Evolutionary conservation across 345 rosid species (phyloP), one percentile per base, ranked within the genome.

Genomic region (Psidium friedrichsthalianum): DNA sequence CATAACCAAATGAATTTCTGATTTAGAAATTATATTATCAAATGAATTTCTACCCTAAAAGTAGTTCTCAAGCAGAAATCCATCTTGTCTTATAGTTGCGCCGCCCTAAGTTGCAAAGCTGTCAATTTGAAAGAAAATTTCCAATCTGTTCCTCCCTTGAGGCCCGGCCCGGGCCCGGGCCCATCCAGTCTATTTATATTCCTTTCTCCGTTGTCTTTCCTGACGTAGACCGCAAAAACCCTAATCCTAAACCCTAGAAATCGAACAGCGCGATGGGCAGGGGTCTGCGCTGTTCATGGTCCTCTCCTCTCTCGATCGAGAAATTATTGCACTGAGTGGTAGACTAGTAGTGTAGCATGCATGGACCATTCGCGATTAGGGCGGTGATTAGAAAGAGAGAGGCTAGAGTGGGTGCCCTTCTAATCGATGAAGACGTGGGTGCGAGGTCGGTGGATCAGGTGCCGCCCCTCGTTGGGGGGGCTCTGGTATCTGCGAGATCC

Each of bases 311-410:
- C 69, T 61, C 10, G 36, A 18, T 16, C 24, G 32, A 42, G 20
- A 40, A 57, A 83, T 53, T 36, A 54, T 13, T 22, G 55, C 47
- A 32, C n/a, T n/a, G 20, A 16, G 54, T 49, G 51, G 12, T 49
- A 10, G 51, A 36, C 36, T 36, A 3, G 36, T 36, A 36, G 36
- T 20, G 5, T 69, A 69, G 78, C 2, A 8, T 32, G 24, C 47
- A 24, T 49, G 44, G 24, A 36, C 24, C 78, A 64, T 64, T 32
- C 21, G 24, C 44, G 76, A 64, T 44, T 25, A 56, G 92, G 92
- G 93, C 90, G 51, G 56, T 93, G 94, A 91, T 93, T 91, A 87
- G 52, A 90, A 87, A 84, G 94, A 92, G 95, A 92, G 95, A 92
- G 93, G 91, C 93, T 91, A 44, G 91, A 93, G 93, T 89, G 92